Conservation (phyloP, 495 filamentous ascomycete species). For the Penicillium lagena region DNA sequence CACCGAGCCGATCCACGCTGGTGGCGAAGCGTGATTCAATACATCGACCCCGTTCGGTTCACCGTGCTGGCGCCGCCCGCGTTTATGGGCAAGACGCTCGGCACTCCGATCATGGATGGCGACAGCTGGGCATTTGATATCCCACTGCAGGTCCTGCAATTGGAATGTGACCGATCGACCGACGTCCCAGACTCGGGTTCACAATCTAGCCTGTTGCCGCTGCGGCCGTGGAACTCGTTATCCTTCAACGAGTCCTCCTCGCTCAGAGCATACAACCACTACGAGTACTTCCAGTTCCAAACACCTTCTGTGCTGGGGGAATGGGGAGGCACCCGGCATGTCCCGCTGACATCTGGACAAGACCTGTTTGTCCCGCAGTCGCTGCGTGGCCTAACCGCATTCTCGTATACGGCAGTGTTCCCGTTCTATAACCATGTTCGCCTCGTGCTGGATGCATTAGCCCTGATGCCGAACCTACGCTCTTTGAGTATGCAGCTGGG, state of each 20-base stretch:
- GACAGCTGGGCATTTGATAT: slow-evolving; percentile 39
- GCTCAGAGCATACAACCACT: slow-evolving; percentile 36
- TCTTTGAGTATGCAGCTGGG: slow-evolving; percentile 26
- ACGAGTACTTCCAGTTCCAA: slow-evolving; percentile 36
- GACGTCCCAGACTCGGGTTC: slow-evolving; percentile 4
- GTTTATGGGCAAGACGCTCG: slow-evolving; percentile 23
- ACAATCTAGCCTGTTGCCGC: slow-evolving; percentile 13
- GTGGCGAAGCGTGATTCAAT: slow-evolving; percentile 25
- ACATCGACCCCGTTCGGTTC: slow-evolving; percentile 23
- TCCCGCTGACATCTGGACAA: no score
- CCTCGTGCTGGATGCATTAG: slow-evolving; percentile 22
- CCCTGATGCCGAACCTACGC: slow-evolving; percentile 21
- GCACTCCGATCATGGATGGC: slow-evolving; percentile 19
- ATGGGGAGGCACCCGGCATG: slow-evolving; percentile 14
- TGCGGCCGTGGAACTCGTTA: slow-evolving; percentile 28
- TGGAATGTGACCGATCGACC: slow-evolving; percentile 10
- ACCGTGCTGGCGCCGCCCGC: slow-evolving; percentile 30
- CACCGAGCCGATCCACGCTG: slow-evolving; percentile 16
- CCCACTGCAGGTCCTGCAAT: slow-evolving; percentile 23
- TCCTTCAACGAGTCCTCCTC: slow-evolving; percentile 36
- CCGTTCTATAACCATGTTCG: slow-evolving; percentile 41
- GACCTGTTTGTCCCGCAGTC: slow-evolving; percentile 1
- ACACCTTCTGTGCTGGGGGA: slow-evolving; percentile 28
- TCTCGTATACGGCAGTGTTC: slow-evolving; percentile 37
- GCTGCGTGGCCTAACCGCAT: slow-evolving; percentile 19